Percentiles rank a stretch among this genome's conserved stretches.
Evolutionary conservation across 2,329 filamentous ascomycete genomes (phyloP).

Genomic region (Verticillium longisporum): DNA sequence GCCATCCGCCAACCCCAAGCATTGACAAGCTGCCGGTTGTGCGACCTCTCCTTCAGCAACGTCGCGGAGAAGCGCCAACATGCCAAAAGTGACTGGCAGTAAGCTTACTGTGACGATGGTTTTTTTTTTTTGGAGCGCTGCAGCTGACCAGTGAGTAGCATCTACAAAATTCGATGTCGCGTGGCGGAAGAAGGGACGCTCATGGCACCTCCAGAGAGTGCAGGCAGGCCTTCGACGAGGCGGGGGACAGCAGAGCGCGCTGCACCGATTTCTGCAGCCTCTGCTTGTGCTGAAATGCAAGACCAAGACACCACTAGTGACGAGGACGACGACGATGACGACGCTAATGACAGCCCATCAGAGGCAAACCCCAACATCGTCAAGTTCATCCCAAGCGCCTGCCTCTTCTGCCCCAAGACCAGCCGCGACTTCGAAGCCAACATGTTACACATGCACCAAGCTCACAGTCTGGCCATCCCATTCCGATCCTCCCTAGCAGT

Average conservation of each 20-base stretch:
- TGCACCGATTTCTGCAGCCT: neutral
- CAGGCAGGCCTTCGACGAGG: neutral
- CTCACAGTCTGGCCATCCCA: constrained; percentile 40
- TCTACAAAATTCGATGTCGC: neutral
- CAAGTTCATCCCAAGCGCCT: constrained; percentile 22
- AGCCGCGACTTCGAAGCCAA: constrained; percentile 25
- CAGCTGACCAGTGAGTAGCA: neutral
- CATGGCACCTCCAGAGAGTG: neutral
- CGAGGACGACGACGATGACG: neutral
- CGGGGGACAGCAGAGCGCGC: no score
- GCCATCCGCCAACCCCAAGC: no score
- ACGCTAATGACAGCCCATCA: neutral
- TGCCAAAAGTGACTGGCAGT: neutral
- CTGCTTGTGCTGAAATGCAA: neutral
- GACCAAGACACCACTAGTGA: neutral
- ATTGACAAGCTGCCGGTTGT: neutral
- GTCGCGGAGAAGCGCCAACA: neutral
- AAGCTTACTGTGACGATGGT: neutral
- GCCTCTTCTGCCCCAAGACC: constrained; percentile 33
- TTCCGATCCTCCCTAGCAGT: constrained; percentile 29
- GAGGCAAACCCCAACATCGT: neutral
- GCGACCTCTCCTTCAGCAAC: neutral
- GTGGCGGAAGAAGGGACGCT: neutral
- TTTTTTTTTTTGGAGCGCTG: neutral
- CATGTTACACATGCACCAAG: constrained; percentile 38